These are phyloP conservation scores for Phytophthora hybrid DNA, from an alignment of 352 stramenopile species.

Conservation along the genomic window DNA sequence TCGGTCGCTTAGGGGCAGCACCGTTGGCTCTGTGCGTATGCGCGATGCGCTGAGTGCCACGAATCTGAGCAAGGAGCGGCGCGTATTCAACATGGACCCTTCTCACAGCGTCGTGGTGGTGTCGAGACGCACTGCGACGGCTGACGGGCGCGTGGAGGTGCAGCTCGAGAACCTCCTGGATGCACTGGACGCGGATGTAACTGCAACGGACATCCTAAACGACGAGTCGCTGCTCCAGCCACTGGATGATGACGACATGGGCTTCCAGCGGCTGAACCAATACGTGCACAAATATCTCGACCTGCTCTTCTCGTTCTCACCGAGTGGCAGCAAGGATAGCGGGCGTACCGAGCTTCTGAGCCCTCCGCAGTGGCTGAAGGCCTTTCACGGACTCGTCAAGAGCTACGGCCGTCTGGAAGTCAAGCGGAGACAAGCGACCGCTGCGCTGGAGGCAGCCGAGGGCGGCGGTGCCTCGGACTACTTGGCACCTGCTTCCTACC, in stretches of 20 bases:
- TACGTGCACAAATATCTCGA: slow-evolving; percentile 73
- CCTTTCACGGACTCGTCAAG: slow-evolving; percentile 67
- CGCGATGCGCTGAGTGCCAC: slow-evolving; percentile 59
- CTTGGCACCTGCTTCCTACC: slow-evolving; percentile 21
- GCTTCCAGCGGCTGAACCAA: slow-evolving; percentile 61
- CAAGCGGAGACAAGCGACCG: slow-evolving; percentile 53
- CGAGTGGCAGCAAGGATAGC: slow-evolving; percentile 41
- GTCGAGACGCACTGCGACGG: slow-evolving; percentile 41
- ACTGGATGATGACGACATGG: slow-evolving; percentile 65
- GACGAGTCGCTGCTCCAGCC: slow-evolving; percentile 49
- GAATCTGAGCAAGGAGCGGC: slow-evolving; percentile 73
- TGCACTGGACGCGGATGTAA: slow-evolving; percentile 44
- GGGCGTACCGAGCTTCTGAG: slow-evolving; percentile 64
- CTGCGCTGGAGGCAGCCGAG: slow-evolving; percentile 20
- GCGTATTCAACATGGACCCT: slow-evolving; percentile 74
- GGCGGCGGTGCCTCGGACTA: slow-evolving; percentile 10
- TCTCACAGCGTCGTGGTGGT: slow-evolving; percentile 75
- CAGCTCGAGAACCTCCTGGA: slow-evolving; percentile 58
- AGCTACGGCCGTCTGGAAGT: slow-evolving; percentile 61
- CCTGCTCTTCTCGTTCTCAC: slow-evolving; percentile 50
- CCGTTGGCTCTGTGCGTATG: slow-evolving; percentile 64
- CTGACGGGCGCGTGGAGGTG: slow-evolving; percentile 39
- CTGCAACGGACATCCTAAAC: slow-evolving; percentile 23
- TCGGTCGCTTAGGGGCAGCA: slow-evolving; percentile 57
- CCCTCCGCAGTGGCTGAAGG: slow-evolving; percentile 68